Percentiles rank a stretch among this genome's conserved stretches.
phyloP scores from a whole-genome alignment of 805 yeast genomes.

The Lipomyces mesembrius region DNA sequence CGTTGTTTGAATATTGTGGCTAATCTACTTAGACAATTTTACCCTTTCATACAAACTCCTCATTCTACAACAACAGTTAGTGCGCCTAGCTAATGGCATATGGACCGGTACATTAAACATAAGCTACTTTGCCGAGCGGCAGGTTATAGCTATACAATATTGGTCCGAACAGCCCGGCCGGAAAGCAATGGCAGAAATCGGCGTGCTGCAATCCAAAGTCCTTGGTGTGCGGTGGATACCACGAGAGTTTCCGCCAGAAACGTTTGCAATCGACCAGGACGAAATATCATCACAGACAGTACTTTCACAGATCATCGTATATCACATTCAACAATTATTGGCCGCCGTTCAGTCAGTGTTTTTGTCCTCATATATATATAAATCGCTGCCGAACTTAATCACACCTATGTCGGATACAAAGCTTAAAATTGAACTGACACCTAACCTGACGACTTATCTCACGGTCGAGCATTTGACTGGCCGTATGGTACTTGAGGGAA shows the following conservation, averaged over 20 bases:
- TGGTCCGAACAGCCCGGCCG: conserved; percentile 55
- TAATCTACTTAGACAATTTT: conserved; percentile 22
- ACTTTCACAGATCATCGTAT: conserved; percentile 27
- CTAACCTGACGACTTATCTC: conserved; percentile 27
- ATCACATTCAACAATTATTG: conserved; percentile 31
- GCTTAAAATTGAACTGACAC: conserved; percentile 30
- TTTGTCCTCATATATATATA: conserved; percentile 16
- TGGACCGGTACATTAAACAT: conserved; percentile 69
- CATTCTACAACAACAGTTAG: conserved; percentile 61
- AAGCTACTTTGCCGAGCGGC: conserved; percentile 58
- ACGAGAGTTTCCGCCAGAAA: conserved; percentile 16
- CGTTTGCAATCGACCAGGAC: conserved; percentile 28
- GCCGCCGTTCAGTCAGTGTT: conserved; percentile 21
- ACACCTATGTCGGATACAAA: conserved; percentile 27
- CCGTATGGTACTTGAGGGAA: conserved; percentile 29
- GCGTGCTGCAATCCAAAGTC: conserved; percentile 46
- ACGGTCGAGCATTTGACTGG: conserved; percentile 37
- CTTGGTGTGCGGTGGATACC: conserved; percentile 36
- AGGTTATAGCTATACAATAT: conserved; percentile 61
- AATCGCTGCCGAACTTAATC: conserved; percentile 25
- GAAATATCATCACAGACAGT: conserved; percentile 32
- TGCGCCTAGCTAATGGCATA: conserved; percentile 54
- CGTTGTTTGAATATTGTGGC: not conserved
- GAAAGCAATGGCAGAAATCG: conserved; percentile 64
- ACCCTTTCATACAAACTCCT: conserved; percentile 45